Percentiles rank a stretch among this genome's conserved stretches.
Conservation (phyloP, 805 yeast species). For the Pichia californica region DNA sequence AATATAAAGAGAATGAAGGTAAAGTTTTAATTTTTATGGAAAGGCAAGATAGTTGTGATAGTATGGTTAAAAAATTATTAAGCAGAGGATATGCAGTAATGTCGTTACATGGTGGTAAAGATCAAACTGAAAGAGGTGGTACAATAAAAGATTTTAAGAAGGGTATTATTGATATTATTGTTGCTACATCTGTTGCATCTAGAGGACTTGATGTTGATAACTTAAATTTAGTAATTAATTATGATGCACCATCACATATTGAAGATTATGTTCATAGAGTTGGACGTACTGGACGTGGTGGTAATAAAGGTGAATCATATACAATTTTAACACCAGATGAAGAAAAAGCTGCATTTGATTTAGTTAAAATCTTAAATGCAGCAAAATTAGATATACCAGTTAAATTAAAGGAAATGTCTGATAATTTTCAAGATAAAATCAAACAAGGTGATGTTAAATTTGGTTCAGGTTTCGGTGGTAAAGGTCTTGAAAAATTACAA, state of each 20-base stretch:
- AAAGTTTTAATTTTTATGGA: conserved; percentile 81
- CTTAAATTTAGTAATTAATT: conserved; percentile 72
- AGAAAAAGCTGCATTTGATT: conserved; percentile 57
- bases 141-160: conserved; percentile 65
- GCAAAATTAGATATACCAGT: conserved; percentile 48
- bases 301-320: conserved; percentile 60
- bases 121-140: conserved; percentile 71
- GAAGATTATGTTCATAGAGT: conserved; percentile 96
- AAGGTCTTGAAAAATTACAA: conserved; percentile 77
- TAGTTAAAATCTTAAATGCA: conserved; percentile 59
- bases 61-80: conserved; percentile 47
- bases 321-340: conserved; percentile 64
- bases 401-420: conserved; percentile 44
- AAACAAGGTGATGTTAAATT: conserved; percentile 57
- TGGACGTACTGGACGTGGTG: conserved; percentile 95
- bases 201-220: conserved; percentile 92
- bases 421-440: conserved; percentile 51
- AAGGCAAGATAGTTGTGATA: conserved; percentile 81
- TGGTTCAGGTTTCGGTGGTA: conserved; percentile 86
- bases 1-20: conserved; percentile 29
- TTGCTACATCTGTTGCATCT: conserved; percentile 94
- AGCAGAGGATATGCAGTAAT: conserved; percentile 51
- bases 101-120: conserved; percentile 89
- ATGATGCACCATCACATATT: conserved; percentile 76
- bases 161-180: conserved; percentile 55